Base-by-base conservation (phyloP, 1,284 basidiomycete species). In the Trametes hirsuta region DNA sequence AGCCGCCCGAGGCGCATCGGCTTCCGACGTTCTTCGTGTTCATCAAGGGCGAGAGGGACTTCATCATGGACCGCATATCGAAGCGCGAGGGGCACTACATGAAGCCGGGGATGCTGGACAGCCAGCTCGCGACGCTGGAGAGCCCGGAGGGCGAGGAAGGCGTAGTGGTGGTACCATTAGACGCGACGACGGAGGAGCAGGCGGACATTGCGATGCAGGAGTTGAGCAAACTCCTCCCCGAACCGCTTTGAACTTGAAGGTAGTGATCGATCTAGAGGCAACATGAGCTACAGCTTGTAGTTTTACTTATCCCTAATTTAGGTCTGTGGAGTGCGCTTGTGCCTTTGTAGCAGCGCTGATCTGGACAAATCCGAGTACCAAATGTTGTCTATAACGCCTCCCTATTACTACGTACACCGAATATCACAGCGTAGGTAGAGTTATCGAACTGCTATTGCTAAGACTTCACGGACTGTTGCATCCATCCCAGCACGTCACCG, bases 41-140 rank as follows among this genome's bases (percentile, higher is more conserved):
- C 73, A 87, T 97, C 67, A 80, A 91, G 49, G 94, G 94, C 2
- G 74, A 81, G 21, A 76, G 79, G 42, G 83, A 87, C 30, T 73
- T 90, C 50, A 73, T 97, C 48, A 68, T 82, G 66, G 81, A 87
- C 50, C 79, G 95, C 42, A 94, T 98, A 85, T 70, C 75, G 67
- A 79, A 80, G 55, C 80, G 95, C 34, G 75, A 86, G 64, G 87
- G 87, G 0, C 96, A 98, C 75, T 97, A 94, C 67, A 94, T 98
- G 90, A 95, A 95, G 74, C 84, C 86, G 24, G 71, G 74, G 22
- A 97, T 98, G 95, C 79, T 98, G 63, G 88, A 91, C 54, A 91
- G 90, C 64, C 96, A 98, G 77, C 71, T 97, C 62, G 77, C 77
- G 18, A 90, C 92, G 37, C 72, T 98, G 59, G 92, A 98, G 75